Evolutionary conservation across 2,329 filamentous ascomycete genomes (phyloP).

Genomic region (Neofusicoccum sp.): DNA sequence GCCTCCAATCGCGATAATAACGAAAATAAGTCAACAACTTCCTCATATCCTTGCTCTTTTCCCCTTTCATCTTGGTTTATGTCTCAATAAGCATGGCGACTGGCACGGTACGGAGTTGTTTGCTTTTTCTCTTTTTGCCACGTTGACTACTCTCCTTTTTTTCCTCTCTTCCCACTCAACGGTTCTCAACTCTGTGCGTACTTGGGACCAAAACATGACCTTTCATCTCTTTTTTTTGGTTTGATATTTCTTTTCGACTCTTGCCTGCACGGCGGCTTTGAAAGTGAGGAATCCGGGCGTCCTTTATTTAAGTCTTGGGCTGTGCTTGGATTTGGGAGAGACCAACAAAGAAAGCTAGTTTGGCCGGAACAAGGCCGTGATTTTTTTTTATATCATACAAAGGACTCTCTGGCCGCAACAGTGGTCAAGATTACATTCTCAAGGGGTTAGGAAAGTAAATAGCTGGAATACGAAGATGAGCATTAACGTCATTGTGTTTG

Average conservation of each 20-base stretch:
- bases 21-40: neutral
- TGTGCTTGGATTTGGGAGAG: no score
- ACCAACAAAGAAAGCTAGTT: no score
- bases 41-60: neutral
- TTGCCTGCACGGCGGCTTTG: no score
- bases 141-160: neutral
- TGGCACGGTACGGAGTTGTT: conserved; percentile 17
- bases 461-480: neutral
- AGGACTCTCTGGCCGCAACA: neutral
- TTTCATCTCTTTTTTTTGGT: neutral
- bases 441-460: neutral
- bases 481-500: neutral
- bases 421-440: neutral
- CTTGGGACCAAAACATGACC: neutral
- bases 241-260: neutral
- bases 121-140: neutral
- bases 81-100: conserved; percentile 17
- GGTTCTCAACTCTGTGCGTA: neutral
- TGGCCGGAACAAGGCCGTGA: no score
- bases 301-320: no score
- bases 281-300: no score
- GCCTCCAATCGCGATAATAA: no score
- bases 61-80: neutral
- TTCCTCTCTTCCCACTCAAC: neutral
- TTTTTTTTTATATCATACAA: no score